These are phyloP conservation scores for Aureobasidium sp. DNA, from an alignment of 2,329 filamentous ascomycete genomes.

Conservation along the genomic window DNA sequence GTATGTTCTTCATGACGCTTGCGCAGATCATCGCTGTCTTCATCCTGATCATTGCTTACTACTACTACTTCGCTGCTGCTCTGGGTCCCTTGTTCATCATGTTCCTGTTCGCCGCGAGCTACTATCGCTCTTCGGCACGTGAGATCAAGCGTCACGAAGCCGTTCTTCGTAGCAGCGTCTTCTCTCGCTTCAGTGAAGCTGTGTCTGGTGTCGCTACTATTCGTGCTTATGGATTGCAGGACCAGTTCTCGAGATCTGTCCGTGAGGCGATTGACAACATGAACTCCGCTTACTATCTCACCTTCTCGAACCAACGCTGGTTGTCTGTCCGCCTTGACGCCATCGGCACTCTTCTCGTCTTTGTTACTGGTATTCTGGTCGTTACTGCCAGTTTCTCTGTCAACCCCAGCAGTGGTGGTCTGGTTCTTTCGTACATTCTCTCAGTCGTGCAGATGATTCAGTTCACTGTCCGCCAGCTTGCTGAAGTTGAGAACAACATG, in stretches of 20 bases:
- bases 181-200: slow-evolving; percentile 85
- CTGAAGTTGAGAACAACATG: slow-evolving; percentile 97
- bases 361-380: slow-evolving; percentile 81
- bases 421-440: slow-evolving; percentile 89
- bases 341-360: slow-evolving; percentile 79
- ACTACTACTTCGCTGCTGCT: slow-evolving; percentile 74
- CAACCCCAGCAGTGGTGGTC: slow-evolving; percentile 71
- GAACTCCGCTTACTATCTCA: slow-evolving; percentile 90
- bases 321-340: slow-evolving; percentile 75
- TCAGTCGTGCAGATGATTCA: slow-evolving; percentile 93
- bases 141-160: slow-evolving; percentile 94
- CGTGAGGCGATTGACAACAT: slow-evolving; percentile 74
- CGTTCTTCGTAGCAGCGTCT: slow-evolving; percentile 76
- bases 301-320: slow-evolving; percentile 94
- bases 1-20: slow-evolving; percentile 85
- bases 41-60: slow-evolving; percentile 83
- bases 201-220: slow-evolving; percentile 78
- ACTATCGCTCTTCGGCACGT: slow-evolving; percentile 83
- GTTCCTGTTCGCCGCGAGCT: slow-evolving; percentile 74
- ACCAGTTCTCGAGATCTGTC: slow-evolving; percentile 66
- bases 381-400: slow-evolving; percentile 85
- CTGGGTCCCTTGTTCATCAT: slow-evolving; percentile 61
- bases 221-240: slow-evolving; percentile 75
- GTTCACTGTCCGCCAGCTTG: slow-evolving; percentile 86
- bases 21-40: slow-evolving; percentile 78